phyloP scores from a whole-genome alignment of 2,329 filamentous ascomycete genomes.

The Cadophora malorum region DNA sequence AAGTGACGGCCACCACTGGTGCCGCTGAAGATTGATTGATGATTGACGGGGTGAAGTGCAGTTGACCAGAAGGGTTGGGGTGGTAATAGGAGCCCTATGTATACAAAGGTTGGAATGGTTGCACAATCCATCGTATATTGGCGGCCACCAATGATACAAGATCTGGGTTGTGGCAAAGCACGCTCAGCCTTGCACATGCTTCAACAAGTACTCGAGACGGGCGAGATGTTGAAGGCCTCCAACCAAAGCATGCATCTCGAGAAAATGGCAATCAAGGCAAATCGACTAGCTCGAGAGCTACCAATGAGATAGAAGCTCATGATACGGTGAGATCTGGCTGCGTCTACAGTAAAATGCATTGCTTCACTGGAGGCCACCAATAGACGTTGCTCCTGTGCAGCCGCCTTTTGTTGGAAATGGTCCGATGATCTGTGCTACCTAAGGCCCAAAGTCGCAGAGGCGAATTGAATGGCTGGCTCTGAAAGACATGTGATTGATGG shows the following conservation, averaged over 20 bases:
- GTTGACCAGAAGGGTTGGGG: background rate
- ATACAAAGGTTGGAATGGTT: background rate
- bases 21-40: background rate
- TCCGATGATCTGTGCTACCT: no score
- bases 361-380: background rate
- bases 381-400: background rate
- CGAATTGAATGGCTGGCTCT: no score
- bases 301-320: background rate
- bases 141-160: slow-evolving; percentile 1
- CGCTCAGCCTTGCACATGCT: slow-evolving; percentile 5
- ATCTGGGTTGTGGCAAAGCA: background rate
- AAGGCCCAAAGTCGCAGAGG: no score
- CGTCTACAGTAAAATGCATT: background rate
- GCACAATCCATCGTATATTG: background rate
- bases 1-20: slow-evolving; percentile 9
- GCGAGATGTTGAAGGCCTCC: background rate
- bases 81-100: background rate
- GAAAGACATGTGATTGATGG: no score
- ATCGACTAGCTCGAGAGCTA: background rate
- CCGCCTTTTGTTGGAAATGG: background rate
- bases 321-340: background rate
- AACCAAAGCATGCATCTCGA: background rate
- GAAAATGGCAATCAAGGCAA: no score
- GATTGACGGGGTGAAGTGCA: background rate
- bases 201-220: background rate